Evolutionary conservation across 495 filamentous ascomycete genomes (phyloP).

Genomic region (Hyaloscypha finlandica): DNA sequence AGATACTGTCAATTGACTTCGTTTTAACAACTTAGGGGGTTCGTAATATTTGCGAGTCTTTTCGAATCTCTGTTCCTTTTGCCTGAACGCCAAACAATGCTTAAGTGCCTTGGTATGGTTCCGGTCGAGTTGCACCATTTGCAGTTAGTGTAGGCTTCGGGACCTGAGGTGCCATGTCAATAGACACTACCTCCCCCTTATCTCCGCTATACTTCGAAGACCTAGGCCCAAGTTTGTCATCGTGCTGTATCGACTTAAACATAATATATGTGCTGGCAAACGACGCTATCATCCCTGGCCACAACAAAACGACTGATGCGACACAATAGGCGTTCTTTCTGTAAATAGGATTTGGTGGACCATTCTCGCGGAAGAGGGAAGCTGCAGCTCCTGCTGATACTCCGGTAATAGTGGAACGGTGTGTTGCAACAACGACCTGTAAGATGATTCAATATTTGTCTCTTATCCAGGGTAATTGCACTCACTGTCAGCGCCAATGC

Average conservation of each 20-base stretch:
- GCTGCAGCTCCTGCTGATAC: slow-evolving; percentile 32
- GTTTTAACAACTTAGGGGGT: background rate
- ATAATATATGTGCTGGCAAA: slow-evolving; percentile 36
- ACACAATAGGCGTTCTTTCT: slow-evolving; percentile 33
- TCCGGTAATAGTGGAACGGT: slow-evolving; percentile 40
- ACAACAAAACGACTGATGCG: slow-evolving; percentile 9
- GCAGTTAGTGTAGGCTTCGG: background rate
- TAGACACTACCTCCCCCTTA: slow-evolving; percentile 19
- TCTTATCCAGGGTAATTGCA: background rate
- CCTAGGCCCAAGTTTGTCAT: slow-evolving; percentile 35
- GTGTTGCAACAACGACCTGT: slow-evolving; percentile 43
- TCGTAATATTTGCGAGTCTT: background rate
- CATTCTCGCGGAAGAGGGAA: slow-evolving; percentile 34
- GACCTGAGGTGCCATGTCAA: slow-evolving; percentile 11
- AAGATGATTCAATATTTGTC: background rate
- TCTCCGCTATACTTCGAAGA: slow-evolving; percentile 15
- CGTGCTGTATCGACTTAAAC: slow-evolving; percentile 35
- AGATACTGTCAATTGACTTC: background rate
- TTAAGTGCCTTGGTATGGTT: background rate
- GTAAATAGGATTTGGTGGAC: slow-evolving; percentile 34
- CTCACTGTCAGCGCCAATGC: slow-evolving; percentile 45
- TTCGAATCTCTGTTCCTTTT: background rate
- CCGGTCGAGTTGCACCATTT: background rate
- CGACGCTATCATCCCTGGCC: slow-evolving; percentile 27
- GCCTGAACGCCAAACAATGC: background rate